Evolutionary conservation across 2,329 filamentous ascomycete species (phyloP).

Genomic region (Sphaerulina populicola): DNA sequence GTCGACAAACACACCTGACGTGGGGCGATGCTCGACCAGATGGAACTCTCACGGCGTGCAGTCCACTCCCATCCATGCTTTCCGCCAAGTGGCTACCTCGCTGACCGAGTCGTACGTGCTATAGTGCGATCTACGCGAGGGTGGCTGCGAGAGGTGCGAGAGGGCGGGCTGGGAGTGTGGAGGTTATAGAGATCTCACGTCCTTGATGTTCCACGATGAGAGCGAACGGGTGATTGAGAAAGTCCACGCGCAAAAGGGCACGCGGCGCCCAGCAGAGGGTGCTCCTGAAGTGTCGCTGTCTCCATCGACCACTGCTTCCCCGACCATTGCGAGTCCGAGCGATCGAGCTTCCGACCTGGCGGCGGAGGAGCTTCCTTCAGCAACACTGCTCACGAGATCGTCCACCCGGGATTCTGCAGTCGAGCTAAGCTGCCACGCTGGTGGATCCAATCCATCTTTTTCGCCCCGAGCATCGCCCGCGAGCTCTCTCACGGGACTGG

Average conservation of each 20-base stretch:
- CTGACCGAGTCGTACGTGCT: constrained; percentile 4
- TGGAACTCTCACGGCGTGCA: neutral
- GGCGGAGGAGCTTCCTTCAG: neutral
- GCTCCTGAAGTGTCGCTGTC: neutral
- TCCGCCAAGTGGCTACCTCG: constrained; percentile 7
- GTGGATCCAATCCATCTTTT: neutral
- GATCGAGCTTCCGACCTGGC: neutral
- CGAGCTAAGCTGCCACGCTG: neutral
- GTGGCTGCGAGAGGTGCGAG: constrained; percentile 15
- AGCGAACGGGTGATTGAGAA: constrained; percentile 12
- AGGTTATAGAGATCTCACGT: constrained; percentile 12
- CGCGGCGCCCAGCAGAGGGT: constrained; percentile 7
- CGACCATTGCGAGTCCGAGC: neutral
- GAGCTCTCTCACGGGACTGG: constrained; percentile 2
- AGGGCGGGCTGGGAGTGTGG: constrained; percentile 16
- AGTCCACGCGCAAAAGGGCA: constrained; percentile 11
- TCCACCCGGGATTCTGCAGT: neutral
- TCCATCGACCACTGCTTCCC: neutral
- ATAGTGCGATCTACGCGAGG: constrained; percentile 14
- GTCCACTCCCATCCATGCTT: neutral
- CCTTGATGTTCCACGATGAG: constrained; percentile 16
- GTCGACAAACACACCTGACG: neutral
- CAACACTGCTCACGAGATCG: neutral
- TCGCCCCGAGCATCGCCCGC: constrained; percentile 1
- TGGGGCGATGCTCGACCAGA: neutral